Percentiles rank a stretch among this genome's conserved stretches.
Conservation (phyloP, 495 filamentous ascomycete genomes). For the Letharia columbiana region DNA sequence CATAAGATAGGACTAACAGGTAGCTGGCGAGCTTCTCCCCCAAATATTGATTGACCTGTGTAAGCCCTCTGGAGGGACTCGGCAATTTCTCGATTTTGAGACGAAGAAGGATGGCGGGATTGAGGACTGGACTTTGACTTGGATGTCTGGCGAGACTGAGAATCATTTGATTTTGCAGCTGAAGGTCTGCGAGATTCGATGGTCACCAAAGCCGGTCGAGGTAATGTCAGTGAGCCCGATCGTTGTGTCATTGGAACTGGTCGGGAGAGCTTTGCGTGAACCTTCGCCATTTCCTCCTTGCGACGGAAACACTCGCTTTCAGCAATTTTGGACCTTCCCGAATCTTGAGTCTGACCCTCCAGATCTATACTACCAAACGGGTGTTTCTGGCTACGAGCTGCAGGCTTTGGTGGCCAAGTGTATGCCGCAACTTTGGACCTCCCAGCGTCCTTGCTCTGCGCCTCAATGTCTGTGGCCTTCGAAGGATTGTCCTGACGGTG, state of each 20-base stretch:
- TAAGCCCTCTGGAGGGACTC: constrained; percentile 24
- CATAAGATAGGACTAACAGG: constrained; percentile 6
- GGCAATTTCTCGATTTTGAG: constrained; percentile 16
- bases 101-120: constrained; percentile 12
- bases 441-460: not conserved
- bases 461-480: not conserved
- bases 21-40: constrained; percentile 16
- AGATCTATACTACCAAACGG: constrained; percentile 14
- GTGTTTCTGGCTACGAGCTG: constrained; percentile 3
- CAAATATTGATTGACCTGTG: constrained; percentile 14
- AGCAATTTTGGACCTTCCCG: constrained; percentile 1
- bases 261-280: constrained; percentile 3
- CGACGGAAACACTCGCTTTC: constrained; percentile 9
- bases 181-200: constrained; percentile 18
- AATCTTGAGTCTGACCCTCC: constrained; percentile 17
- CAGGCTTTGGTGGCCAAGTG: constrained; percentile 8
- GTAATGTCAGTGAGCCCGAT: constrained; percentile 11
- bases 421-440: constrained; percentile 5
- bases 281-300: constrained; percentile 2
- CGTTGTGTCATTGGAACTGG: not conserved
- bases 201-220: constrained; percentile 15
- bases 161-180: constrained; percentile 9
- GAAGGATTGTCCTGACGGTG: not conserved
- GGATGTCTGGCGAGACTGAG: constrained; percentile 9
- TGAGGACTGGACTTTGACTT: constrained; percentile 9